Evolutionary conservation across 1,139 yeast genomes (phyloP).

Genomic region (Wickerhamiella infanticola): DNA sequence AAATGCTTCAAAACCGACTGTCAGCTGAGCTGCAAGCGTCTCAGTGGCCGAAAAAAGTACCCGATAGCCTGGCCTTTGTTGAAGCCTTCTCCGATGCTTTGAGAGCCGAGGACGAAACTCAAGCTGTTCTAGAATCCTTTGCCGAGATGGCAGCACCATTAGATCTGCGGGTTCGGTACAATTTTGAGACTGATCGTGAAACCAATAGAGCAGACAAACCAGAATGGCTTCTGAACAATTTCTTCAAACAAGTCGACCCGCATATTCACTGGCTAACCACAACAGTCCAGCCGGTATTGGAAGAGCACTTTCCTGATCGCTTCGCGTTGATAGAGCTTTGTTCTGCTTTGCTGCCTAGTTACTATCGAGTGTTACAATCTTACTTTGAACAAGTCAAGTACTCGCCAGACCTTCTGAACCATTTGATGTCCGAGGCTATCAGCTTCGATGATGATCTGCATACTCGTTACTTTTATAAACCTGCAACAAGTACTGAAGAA

Average conservation of each 20-base stretch:
- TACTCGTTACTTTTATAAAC: conserved; percentile 40
- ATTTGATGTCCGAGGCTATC: conserved; percentile 43
- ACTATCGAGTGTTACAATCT: conserved; percentile 32
- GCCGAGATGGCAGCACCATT: conserved; percentile 42
- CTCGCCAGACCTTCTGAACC: conserved; percentile 40
- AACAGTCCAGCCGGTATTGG: conserved; percentile 20
- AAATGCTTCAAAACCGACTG: conserved; percentile 5
- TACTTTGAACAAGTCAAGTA: conserved; percentile 28
- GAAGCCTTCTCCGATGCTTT: neutral
- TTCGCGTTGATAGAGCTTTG: conserved; percentile 37
- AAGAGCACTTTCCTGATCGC: conserved; percentile 18
- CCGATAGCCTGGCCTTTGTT: conserved; percentile 6
- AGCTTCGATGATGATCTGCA: conserved; percentile 43
- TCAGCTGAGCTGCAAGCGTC: conserved; percentile 9
- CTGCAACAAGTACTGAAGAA: conserved; percentile 21
- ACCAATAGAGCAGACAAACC: conserved; percentile 65
- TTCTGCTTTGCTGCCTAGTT: conserved; percentile 36
- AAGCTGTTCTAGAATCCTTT: conserved; percentile 37
- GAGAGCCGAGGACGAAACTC: neutral
- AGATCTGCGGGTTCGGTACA: conserved; percentile 50
- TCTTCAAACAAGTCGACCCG: conserved; percentile 36
- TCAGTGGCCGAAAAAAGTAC: conserved; percentile 17
- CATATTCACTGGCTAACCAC: conserved; percentile 26
- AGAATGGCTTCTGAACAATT: conserved; percentile 57
- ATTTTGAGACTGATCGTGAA: conserved; percentile 41